These are phyloP conservation scores for Cardamine chenopodiifolia DNA, from an alignment of 345 rosid species.

Conservation along the genomic window DNA sequence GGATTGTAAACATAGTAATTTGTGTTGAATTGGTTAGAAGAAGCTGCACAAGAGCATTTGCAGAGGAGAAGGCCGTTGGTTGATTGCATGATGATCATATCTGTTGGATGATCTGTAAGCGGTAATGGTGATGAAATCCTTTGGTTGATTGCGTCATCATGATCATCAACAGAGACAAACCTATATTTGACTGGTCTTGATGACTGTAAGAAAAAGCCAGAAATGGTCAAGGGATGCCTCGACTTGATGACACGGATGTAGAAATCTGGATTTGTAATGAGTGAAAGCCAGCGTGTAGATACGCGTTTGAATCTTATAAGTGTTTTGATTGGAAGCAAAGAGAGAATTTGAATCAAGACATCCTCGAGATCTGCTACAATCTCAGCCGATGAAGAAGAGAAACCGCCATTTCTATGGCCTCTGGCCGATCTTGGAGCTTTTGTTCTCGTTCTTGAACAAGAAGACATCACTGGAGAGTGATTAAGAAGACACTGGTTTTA, in stretches of 20 bases:
- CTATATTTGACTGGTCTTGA: background rate
- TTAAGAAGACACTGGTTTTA: background rate
- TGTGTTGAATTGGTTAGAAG: slow-evolving; percentile 24
- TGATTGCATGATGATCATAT: slow-evolving; percentile 47
- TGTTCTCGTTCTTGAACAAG: slow-evolving; percentile 21
- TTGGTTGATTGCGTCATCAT: background rate
- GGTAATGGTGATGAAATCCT: background rate
- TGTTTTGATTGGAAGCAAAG: slow-evolving; percentile 27
- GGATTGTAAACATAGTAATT: slow-evolving; percentile 54
- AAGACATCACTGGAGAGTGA: slow-evolving; percentile 10
- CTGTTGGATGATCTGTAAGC: slow-evolving; percentile 35
- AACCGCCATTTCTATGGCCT: background rate
- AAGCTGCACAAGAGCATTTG: slow-evolving; percentile 19
- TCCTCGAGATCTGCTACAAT: slow-evolving; percentile 34
- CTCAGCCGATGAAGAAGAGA: slow-evolving; percentile 24
- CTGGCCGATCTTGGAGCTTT: slow-evolving; percentile 33
- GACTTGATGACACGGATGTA: slow-evolving; percentile 1
- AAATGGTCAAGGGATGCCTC: slow-evolving; percentile 14
- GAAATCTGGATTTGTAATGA: slow-evolving; percentile 42
- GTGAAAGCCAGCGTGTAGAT: slow-evolving; percentile 46
- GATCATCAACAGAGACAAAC: slow-evolving; percentile 24
- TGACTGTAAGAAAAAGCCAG: slow-evolving; percentile 26
- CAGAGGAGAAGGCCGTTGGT: slow-evolving; percentile 62
- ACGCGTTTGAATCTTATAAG: slow-evolving; percentile 37
- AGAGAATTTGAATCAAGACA: slow-evolving; percentile 39